Conservation (phyloP, 2,329 filamentous ascomycete species). For the Calcarisporium arbuscula region DNA sequence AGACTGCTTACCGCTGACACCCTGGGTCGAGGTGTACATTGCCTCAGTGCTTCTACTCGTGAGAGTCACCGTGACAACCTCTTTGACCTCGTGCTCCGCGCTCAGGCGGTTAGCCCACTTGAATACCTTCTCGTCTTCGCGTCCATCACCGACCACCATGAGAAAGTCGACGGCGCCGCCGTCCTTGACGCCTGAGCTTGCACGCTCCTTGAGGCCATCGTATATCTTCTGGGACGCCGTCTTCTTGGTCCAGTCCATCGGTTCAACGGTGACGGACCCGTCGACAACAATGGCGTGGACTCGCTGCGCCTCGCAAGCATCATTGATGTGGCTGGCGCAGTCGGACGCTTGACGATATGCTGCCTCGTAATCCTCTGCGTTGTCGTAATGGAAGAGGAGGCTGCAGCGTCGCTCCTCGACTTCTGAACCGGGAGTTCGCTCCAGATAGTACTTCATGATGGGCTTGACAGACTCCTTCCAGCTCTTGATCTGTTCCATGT, state of each 20-base stretch:
- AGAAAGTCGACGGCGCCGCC: conserved; percentile 67
- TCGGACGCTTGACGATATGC: conserved; percentile 79
- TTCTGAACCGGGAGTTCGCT: conserved; percentile 80
- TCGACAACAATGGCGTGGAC: conserved; percentile 80
- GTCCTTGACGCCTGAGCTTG: conserved; percentile 21
- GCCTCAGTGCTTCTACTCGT: conserved; percentile 86
- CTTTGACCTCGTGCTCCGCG: conserved; percentile 49
- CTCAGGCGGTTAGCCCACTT: conserved; percentile 82
- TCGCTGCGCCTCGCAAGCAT: conserved; percentile 75
- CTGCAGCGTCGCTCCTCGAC: conserved; percentile 91
- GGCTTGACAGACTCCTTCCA: conserved; percentile 83
- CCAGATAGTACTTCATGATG: conserved; percentile 83
- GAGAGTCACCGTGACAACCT: conserved; percentile 80
- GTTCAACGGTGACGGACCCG: conserved; percentile 76
- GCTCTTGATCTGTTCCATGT: conserved; percentile 59
- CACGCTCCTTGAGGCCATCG: conserved; percentile 43
- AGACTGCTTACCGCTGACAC: conserved; percentile 71
- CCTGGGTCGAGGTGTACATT: conserved; percentile 77
- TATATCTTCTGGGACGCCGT: conserved; percentile 74
- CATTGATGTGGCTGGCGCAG: conserved; percentile 91
- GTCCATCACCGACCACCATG: conserved; percentile 82
- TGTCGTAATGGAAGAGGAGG: conserved; percentile 83
- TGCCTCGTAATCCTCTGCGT: conserved; percentile 67
- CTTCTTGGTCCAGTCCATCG: conserved; percentile 79
- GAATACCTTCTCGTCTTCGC: conserved; percentile 91